Evolutionary conservation across 768 basidiomycete genomes (phyloP).

Genomic region (Leccinum arenicola): DNA sequence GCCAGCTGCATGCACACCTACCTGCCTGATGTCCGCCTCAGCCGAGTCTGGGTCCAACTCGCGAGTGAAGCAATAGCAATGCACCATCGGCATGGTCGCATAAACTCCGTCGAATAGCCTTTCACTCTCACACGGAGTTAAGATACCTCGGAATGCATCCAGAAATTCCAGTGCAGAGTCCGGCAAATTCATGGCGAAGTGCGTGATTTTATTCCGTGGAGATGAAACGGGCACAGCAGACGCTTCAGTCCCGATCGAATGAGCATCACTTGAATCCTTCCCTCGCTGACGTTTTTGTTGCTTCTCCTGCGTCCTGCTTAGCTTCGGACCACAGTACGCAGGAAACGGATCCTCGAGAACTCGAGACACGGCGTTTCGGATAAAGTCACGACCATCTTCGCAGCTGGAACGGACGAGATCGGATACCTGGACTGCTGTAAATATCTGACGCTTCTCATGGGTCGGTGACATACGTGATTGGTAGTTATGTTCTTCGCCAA

Average conservation of each 20-base stretch:
- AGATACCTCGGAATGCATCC: conserved; percentile 79
- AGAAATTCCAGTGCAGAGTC: conserved; percentile 89
- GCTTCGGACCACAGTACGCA: conserved; percentile 45
- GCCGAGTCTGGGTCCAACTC: conserved; percentile 70
- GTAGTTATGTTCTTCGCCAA: conserved; percentile 65
- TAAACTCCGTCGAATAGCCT: conserved; percentile 48
- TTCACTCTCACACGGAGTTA: conserved; percentile 36
- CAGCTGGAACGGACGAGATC: conserved; percentile 69
- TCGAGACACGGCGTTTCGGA: conserved; percentile 52
- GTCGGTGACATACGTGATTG: conserved; percentile 62
- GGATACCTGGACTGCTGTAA: conserved; percentile 46
- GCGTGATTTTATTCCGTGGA: conserved; percentile 59
- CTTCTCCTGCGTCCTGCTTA: conserved; percentile 36
- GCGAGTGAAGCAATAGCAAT: conserved; percentile 95
- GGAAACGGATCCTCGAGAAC: conserved; percentile 68
- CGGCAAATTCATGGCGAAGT: conserved; percentile 98
- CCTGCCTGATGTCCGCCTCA: conserved; percentile 75
- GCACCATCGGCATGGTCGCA: conserved; percentile 77
- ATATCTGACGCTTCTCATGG: not conserved
- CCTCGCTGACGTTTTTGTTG: conserved; percentile 44
- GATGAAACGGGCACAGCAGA: conserved; percentile 18
- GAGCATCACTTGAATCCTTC: conserved; percentile 1
- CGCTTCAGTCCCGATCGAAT: conserved; percentile 1
- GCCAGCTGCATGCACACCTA: conserved; percentile 36
- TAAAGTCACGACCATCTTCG: conserved; percentile 87